Evolutionary conservation across 805 yeast species (phyloP), one percentile per base, ranked within the genome.

Genomic region (Kodamaea kakaduensis): DNA sequence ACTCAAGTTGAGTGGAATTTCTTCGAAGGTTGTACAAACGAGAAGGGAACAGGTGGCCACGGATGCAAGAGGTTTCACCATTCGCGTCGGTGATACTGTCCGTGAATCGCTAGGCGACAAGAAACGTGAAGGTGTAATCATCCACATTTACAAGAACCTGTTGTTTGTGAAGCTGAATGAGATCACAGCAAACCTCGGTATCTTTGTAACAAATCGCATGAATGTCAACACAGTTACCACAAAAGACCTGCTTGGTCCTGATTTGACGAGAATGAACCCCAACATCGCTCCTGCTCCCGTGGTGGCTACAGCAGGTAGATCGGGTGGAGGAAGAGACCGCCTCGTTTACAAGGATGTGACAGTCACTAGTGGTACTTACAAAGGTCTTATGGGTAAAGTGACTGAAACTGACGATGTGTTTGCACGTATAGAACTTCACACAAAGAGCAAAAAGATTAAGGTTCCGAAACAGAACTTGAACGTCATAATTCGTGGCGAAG

Each of bases 341-440:
- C 77, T 94, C 18, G 53, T 93, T 23, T 84, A 86, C 47, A 87
- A 86, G 53, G 82, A 83, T 40, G 96, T 93, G 15, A 77, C 87
- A 45, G 84, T 93, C 32, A 77, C 85, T 24, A 80, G 84, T 52
- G 87, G 96, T n/a, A 93, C 95, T 19, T 87, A 90, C 59, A 93
- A 93, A 64, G 97, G 98, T 30, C 78, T 87, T 47, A 80, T 82
- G 65, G 98, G 98, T 56, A 84, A 86, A 45, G 86, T 93, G 27
- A 83, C 84, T 47, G 97, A 93, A 55, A 87, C 96, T 7, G 93
- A 87, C 50, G 98, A 94, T 43, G 83, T 83, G 9, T 76, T 74
- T 47, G 97, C 97, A 1, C 76, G 97, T 41, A 85, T 93, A 28
- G 98, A 93, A 63, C 72, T 93, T 45, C 97, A 93, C 59, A 85